These are phyloP conservation scores for Talaromyces amestolkiae DNA, from an alignment of 2,329 filamentous ascomycete species.

Conservation along the genomic window DNA sequence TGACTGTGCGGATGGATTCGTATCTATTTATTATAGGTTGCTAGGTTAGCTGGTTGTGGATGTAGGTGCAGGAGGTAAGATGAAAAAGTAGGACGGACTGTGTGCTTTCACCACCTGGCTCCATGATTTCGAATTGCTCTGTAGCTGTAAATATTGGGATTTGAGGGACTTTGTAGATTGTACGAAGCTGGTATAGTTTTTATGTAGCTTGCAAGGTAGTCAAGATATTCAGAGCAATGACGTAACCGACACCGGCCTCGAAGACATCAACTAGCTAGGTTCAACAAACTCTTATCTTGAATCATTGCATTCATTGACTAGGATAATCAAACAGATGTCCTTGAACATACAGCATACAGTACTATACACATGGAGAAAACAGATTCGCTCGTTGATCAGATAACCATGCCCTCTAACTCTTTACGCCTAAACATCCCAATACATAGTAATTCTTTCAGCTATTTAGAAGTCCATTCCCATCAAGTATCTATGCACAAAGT, in stretches of 20 bases:
- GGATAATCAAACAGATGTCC: neutral
- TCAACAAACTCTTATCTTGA: neutral
- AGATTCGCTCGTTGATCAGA: neutral
- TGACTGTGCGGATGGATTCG: conserved; percentile 55
- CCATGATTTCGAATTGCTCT: neutral
- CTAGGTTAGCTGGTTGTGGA: neutral
- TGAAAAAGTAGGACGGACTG: neutral
- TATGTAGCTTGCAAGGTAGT: neutral
- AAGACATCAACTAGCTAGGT: neutral
- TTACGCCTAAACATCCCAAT: neutral
- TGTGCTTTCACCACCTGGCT: conserved; percentile 17
- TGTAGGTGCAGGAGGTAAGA: neutral
- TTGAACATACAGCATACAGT: neutral
- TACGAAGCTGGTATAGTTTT: neutral
- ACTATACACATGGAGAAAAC: conserved; percentile 4
- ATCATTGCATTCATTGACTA: neutral
- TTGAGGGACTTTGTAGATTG: neutral
- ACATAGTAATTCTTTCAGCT: neutral
- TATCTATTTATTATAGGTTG: conserved; percentile 45
- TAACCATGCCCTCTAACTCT: neutral
- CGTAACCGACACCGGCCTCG: conserved; percentile 6
- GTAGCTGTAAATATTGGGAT: neutral
- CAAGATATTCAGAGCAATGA: conserved; percentile 11
- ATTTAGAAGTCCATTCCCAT: conserved; percentile 75
- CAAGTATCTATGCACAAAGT: conserved; percentile 38